Evolutionary conservation across 192 early-diverging fungal genomes (phyloP), one percentile per base, ranked within the genome.

Genomic region (Diversispora eburnea): DNA sequence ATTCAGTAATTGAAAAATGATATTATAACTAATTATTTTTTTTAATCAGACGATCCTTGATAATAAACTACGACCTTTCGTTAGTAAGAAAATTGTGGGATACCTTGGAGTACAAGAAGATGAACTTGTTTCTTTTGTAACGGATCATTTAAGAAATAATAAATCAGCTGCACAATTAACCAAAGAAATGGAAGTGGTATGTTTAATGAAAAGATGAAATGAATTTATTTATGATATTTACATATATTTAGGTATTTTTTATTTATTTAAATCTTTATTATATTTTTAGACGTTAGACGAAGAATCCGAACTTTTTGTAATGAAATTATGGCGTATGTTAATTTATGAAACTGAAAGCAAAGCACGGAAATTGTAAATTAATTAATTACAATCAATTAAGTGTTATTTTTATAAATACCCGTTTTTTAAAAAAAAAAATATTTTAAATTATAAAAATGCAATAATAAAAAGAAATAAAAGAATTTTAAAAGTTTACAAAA

Each of bases 271-370:
- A 45, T 56, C 72, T 69, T 39, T 47, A 10, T 12, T 72, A 10
- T 71, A 19, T 3, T 61, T 17, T 3, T 81, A 93, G 91, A 88
- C 91, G 1, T 82, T 98, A 66, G 95, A 93, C 69, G 94, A 95
- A 17, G 95, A 95, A 61, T 90, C 95, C 4, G 85, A 87, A 19
- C 82, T 86, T 43, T 92, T 99, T 87, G 95, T 97, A 8, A 88
- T 88, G 75, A 90, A 89, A 67, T 78, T 98, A 10, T 99, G 95
- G 95, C 84, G 94, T 52, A 90, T 88, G 84, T 75, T 95, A 10
- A 92, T 95, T 51, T 93, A 86, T 77, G 94, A 95, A 73, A 93
- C 91, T 4, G 94, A 95, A 77, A 80, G 86, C 42, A 79, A 86
- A 70, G 79, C 85, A 20, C 61, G 78, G 19, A 76, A 82, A 46